A percentile compares a stretch with the other conserved stretches of the same genome.
Evolutionary conservation across 2,329 filamentous ascomycete genomes (phyloP).

Genomic region (Microcera coccophila): DNA sequence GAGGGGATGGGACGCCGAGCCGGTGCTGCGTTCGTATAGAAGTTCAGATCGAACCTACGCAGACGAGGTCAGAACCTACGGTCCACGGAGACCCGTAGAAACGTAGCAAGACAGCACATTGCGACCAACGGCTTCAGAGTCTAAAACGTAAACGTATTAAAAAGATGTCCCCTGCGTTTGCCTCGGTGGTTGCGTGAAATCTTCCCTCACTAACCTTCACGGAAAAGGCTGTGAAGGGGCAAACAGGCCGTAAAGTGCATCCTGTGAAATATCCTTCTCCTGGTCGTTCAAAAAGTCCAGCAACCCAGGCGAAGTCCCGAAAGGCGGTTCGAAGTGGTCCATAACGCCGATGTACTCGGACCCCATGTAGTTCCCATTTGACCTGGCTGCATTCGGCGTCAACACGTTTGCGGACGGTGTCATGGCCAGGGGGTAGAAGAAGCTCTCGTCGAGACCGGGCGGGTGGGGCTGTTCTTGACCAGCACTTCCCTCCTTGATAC

Average conservation of each 20-base stretch:
- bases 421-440: slow-evolving; percentile 29
- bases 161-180: background rate
- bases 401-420: slow-evolving; percentile 12
- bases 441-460: slow-evolving; percentile 28
- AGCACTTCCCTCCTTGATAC: slow-evolving; percentile 25
- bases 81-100: background rate
- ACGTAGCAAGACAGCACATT: background rate
- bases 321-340: slow-evolving; percentile 23
- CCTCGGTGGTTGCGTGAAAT: too few species aligned
- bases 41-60: background rate
- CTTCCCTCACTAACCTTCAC: too few species aligned
- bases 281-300: slow-evolving; percentile 29
- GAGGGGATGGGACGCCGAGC: too few species aligned
- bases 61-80: background rate
- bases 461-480: slow-evolving; percentile 19
- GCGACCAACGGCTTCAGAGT: background rate
- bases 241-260: slow-evolving; percentile 30
- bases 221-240: slow-evolving; percentile 29
- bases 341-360: slow-evolving; percentile 12
- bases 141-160: background rate
- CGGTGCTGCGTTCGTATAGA: background rate
- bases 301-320: slow-evolving; percentile 24
- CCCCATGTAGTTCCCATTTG: slow-evolving; percentile 19
- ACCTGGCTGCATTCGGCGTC: slow-evolving; percentile 7
- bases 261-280: slow-evolving; percentile 31